Base-by-base conservation (phyloP, 1,284 basidiomycete species). In the Leucoagaricus sp. region DNA sequence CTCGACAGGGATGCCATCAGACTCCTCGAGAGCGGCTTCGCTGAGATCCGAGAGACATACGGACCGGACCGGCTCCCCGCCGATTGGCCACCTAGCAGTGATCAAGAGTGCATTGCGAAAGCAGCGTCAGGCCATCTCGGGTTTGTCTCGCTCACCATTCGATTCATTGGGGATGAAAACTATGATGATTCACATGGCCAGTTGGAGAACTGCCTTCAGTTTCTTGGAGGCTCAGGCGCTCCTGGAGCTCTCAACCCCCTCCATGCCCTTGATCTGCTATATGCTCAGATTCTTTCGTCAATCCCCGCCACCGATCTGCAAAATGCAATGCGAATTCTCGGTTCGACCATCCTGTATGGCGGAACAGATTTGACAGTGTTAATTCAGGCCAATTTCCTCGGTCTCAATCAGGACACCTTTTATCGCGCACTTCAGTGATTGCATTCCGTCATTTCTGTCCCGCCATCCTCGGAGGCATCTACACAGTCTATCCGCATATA, bases 381-480 rank as follows among this genome's bases (percentile, higher is more conserved):
- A 5, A 29, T 19, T 34, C 51, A 29, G 3, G 41, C 53, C 13
- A 54, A 41, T 40, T 47, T 54, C 15, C 53, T 48, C n/a, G 23
- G 15, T 2, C 44, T 54, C 4, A 36, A 47, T 15, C 26, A 54
- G 21, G 17, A 21, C 9, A 19, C 44, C 9, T 54, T 54, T 17
- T 46, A 47, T 21, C 15, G 19, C 3, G 29, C 53, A 1, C 44
- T 54, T 10, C 33, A 23, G 25, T 9, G 17, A 3, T 9, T 54
- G 3, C 44, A 54, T 38, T 54, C 44, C 6, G 53, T 54, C 5
- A 31, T 54, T 19, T 21, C 29, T n/a, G 40, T 54, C n/a, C 44
- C 49, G 7, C 21, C 21, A 12, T 6, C 45, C 5, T 19, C 12
- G 6, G 15, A 54, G 1, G 33, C 53, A 2, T 17, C 12, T 19